phyloP scores from a whole-genome alignment of 352 stramenopile species.

The Phytophthora chlamydospora region DNA sequence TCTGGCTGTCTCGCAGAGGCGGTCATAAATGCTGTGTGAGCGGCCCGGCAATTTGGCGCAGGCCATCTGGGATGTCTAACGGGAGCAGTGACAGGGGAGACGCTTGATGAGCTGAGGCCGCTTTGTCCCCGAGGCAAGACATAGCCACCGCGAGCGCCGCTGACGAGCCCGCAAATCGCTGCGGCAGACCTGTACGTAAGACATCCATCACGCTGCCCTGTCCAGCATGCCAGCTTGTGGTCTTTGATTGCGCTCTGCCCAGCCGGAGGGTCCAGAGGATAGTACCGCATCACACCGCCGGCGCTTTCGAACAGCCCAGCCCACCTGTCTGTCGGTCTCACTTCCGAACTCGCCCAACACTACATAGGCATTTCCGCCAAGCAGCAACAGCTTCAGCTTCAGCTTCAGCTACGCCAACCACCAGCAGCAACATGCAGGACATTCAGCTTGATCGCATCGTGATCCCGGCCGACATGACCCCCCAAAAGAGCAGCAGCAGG shows the following conservation, averaged over 20 bases:
- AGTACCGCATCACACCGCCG: slow-evolving; percentile 7
- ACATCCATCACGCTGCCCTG: slow-evolving; percentile 43
- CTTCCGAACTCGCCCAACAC: slow-evolving; percentile 28
- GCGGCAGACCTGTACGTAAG: slow-evolving; percentile 21
- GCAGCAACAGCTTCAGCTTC: not conserved
- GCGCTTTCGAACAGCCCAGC: slow-evolving; percentile 32
- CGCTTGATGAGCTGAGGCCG: slow-evolving; percentile 32
- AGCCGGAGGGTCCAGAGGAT: slow-evolving; percentile 18
- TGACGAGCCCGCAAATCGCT: slow-evolving; percentile 39
- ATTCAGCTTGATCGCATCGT: slow-evolving; percentile 28
- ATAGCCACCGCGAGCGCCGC: slow-evolving; percentile 17
- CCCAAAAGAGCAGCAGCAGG: slow-evolving; percentile 28
- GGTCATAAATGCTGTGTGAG: slow-evolving; percentile 32
- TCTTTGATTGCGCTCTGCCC: slow-evolving; percentile 18
- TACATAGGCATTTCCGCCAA: slow-evolving; percentile 11
- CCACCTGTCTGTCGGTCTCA: slow-evolving; percentile 15
- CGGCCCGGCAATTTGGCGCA: slow-evolving; percentile 12
- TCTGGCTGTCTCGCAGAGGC: slow-evolving; percentile 15
- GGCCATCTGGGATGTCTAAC: slow-evolving; percentile 25
- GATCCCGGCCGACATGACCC: slow-evolving; percentile 13
- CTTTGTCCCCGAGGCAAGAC: slow-evolving; percentile 7
- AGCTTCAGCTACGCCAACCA: slow-evolving; percentile 1
- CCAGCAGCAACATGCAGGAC: slow-evolving; percentile 24
- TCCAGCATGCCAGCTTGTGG: slow-evolving; percentile 20
- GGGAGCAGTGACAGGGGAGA: slow-evolving; percentile 8